These are phyloP conservation scores for Thamnidium elegans DNA, from an alignment of 192 early-diverging fungal genomes.

Conservation along the genomic window DNA sequence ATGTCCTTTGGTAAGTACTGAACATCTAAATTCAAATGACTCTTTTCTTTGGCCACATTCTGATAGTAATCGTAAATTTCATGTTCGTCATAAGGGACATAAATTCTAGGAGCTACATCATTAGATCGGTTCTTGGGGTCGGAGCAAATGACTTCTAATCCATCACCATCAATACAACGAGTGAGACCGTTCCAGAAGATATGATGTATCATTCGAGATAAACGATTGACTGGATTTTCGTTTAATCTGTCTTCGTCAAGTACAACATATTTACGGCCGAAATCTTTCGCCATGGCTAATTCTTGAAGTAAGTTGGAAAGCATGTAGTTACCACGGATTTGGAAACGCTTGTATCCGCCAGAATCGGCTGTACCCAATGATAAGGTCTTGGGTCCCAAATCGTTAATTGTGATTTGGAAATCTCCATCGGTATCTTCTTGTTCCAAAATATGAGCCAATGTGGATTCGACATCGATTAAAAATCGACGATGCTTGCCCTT, in stretches of 20 bases:
- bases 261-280: slow-evolving; percentile 83
- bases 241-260: slow-evolving; percentile 86
- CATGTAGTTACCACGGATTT: slow-evolving; percentile 92
- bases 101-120: slow-evolving; percentile 82
- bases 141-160: slow-evolving; percentile 86
- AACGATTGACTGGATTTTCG: slow-evolving; percentile 91
- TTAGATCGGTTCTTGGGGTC: slow-evolving; percentile 87
- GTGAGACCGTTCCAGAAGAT: slow-evolving; percentile 97
- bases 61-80: slow-evolving; percentile 80
- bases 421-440: slow-evolving; percentile 98
- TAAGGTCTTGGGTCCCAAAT: slow-evolving; percentile 88
- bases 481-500: slow-evolving; percentile 65
- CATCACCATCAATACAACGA: slow-evolving; percentile 75
- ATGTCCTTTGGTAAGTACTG: slow-evolving; percentile 81
- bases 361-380: slow-evolving; percentile 83
- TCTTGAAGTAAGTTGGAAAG: slow-evolving; percentile 95
- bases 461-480: slow-evolving; percentile 80
- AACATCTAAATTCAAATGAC: slow-evolving; percentile 74
- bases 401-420: slow-evolving; percentile 91
- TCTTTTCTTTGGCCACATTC: slow-evolving; percentile 58
- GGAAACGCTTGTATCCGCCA: slow-evolving; percentile 81
- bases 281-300: slow-evolving; percentile 85
- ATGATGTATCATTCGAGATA: slow-evolving; percentile 86
- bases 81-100: slow-evolving; percentile 83
- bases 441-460: slow-evolving; percentile 70